Conservation (phyloP, 139 green algal species). For the Zygnema cylindricum region DNA sequence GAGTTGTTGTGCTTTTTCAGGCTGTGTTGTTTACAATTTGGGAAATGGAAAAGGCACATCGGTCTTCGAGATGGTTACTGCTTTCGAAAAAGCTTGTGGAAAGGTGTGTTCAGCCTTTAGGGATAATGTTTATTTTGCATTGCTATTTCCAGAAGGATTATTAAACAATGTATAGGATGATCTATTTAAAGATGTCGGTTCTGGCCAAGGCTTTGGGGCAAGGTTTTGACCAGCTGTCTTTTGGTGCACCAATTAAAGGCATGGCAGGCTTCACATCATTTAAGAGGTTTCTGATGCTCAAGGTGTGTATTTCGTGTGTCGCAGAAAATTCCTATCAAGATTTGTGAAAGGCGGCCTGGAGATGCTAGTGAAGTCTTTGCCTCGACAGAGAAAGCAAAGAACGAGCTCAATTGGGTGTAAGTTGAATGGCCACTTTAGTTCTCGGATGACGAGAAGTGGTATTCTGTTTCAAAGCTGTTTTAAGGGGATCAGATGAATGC, state of each 20-base stretch:
- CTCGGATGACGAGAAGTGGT: not conserved
- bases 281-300: too few relatives aligned
- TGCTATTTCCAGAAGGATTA: too few relatives aligned
- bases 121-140: too few relatives aligned
- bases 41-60: conserved; percentile 89
- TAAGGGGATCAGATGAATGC: not conserved
- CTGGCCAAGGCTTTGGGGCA: not conserved
- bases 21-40: conserved; percentile 79
- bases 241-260: too few relatives aligned
- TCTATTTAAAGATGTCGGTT: not conserved
- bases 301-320: too few relatives aligned
- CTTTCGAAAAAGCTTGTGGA: conserved; percentile 90
- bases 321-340: conserved; percentile 37
- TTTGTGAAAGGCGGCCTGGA: conserved; percentile 66
- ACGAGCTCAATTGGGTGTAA: conserved; percentile 87
- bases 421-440: not conserved
- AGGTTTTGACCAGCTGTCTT: not conserved
- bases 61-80: conserved; percentile 94
- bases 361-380: conserved; percentile 91
- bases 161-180: too few relatives aligned
- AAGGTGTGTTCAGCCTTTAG: too few relatives aligned
- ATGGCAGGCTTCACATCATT: too few relatives aligned
- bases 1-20: conserved; percentile 8
- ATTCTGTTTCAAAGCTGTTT: not conserved
- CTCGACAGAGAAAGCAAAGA: conserved; percentile 81